Conservation (phyloP, 2,329 filamentous ascomycete species). For the Penicillium sp. region DNA sequence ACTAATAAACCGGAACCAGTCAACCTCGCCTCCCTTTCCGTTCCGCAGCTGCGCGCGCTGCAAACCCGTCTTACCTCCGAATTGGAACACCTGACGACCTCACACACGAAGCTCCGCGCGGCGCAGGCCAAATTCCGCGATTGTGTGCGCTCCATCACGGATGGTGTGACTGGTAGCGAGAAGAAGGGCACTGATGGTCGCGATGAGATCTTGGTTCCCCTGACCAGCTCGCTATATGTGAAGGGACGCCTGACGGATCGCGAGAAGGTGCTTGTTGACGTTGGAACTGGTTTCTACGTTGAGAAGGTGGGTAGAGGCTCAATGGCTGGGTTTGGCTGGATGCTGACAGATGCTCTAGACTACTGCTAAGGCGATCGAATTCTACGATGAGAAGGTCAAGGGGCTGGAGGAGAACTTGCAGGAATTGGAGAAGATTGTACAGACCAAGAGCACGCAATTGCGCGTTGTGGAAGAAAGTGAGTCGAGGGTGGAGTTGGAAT, state of each 20-base stretch:
- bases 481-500: constrained; percentile 19
- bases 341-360: constrained; percentile 37
- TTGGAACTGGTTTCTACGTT: constrained; percentile 91
- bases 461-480: constrained; percentile 85
- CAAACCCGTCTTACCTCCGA: constrained; percentile 97
- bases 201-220: constrained; percentile 74
- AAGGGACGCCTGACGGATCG: constrained; percentile 75
- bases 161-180: constrained; percentile 51
- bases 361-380: constrained; percentile 62
- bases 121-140: constrained; percentile 92
- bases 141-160: constrained; percentile 75
- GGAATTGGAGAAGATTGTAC: constrained; percentile 68
- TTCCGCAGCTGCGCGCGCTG: constrained; percentile 83
- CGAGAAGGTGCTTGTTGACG: constrained; percentile 81
- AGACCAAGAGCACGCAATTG: constrained; percentile 79
- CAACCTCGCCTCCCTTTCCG: constrained; percentile 74
- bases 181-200: constrained; percentile 36
- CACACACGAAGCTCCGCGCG: constrained; percentile 84
- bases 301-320: constrained; percentile 68
- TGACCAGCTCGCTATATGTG: constrained; percentile 94
- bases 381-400: constrained; percentile 70
- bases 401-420: constrained; percentile 65
- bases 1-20: constrained; percentile 39
- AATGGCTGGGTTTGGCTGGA: neutral
- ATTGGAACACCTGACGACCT: constrained; percentile 88